A percentile compares a stretch with the other conserved stretches of the same genome.
phyloP scores from a whole-genome alignment of 805 yeast genomes.

The Pichia rugopelliculosa region DNA sequence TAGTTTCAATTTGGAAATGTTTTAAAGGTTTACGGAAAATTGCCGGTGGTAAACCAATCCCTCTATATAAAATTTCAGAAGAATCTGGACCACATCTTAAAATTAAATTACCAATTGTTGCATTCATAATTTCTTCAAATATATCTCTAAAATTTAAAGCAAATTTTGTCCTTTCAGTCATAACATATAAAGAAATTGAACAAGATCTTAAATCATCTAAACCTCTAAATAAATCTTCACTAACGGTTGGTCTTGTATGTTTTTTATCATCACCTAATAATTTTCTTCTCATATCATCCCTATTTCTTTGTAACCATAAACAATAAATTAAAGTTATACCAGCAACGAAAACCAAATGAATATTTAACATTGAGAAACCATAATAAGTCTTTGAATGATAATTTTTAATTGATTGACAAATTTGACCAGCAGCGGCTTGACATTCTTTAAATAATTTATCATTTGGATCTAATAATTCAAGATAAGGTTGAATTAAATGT shows the following conservation, averaged over 20 bases:
- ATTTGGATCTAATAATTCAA: slow-evolving; percentile 54
- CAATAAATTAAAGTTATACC: slow-evolving; percentile 63
- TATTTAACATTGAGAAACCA: slow-evolving; percentile 60
- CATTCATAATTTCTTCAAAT: slow-evolving; percentile 58
- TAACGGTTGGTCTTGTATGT: slow-evolving; percentile 52
- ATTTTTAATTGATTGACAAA: slow-evolving; percentile 55
- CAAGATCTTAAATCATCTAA: slow-evolving; percentile 61
- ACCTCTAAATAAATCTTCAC: slow-evolving; percentile 45
- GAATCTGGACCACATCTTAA: slow-evolving; percentile 60
- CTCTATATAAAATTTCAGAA: slow-evolving; percentile 42
- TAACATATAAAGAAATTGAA: slow-evolving; percentile 54
- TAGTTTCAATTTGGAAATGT: slow-evolving; percentile 30
- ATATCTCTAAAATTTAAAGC: slow-evolving; percentile 59
- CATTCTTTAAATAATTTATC: slow-evolving; percentile 56
- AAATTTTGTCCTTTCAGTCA: slow-evolving; percentile 59
- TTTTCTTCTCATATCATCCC: slow-evolving; percentile 49
- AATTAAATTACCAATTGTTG: slow-evolving; percentile 55
- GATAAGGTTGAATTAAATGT: slow-evolving; percentile 53
- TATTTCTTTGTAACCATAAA: slow-evolving; percentile 57
- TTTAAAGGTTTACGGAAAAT: slow-evolving; percentile 38
- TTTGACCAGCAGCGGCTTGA: slow-evolving; percentile 66
- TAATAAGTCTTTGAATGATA: slow-evolving; percentile 55
- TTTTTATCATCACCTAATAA: slow-evolving; percentile 50
- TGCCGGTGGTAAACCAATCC: slow-evolving; percentile 53
- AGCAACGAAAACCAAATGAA: slow-evolving; percentile 61